Conservation (phyloP, 2,329 filamentous ascomycete species). For the Fusarium sp. region DNA sequence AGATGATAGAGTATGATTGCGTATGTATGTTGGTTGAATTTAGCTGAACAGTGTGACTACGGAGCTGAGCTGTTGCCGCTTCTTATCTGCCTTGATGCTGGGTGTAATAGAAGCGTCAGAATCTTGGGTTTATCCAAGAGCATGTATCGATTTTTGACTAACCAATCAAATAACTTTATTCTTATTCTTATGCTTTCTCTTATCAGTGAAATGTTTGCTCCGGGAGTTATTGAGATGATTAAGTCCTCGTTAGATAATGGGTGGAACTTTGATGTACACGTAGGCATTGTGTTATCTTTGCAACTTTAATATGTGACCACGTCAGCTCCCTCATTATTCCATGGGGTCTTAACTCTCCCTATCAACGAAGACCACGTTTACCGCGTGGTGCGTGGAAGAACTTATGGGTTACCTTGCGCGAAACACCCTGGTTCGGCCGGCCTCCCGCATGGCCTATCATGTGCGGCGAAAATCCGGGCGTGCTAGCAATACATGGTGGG, state of each 20-base stretch:
- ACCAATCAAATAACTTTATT: neutral
- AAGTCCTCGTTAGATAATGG: neutral
- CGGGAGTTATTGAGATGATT: neutral
- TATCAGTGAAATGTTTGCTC: neutral
- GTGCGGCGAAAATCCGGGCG: neutral
- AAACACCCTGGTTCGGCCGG: neutral
- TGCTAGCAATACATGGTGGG: neutral
- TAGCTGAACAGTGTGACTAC: neutral
- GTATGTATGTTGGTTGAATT: neutral
- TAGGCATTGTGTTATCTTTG: neutral
- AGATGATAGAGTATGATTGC: neutral
- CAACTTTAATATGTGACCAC: neutral
- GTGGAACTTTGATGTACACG: neutral
- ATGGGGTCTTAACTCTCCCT: neutral
- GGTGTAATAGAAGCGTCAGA: neutral
- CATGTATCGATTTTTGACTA: neutral
- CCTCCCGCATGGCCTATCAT: neutral
- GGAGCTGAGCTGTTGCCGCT: neutral
- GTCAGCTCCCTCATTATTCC: neutral
- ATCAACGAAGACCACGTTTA: neutral
- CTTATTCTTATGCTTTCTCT: neutral
- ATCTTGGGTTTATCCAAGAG: neutral
- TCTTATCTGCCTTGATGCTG: neutral
- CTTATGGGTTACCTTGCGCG: neutral
- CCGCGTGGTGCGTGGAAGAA: neutral